phyloP scores from a whole-genome alignment of 192 early-diverging fungal genomes.

The Helicostylum pulchrum region DNA sequence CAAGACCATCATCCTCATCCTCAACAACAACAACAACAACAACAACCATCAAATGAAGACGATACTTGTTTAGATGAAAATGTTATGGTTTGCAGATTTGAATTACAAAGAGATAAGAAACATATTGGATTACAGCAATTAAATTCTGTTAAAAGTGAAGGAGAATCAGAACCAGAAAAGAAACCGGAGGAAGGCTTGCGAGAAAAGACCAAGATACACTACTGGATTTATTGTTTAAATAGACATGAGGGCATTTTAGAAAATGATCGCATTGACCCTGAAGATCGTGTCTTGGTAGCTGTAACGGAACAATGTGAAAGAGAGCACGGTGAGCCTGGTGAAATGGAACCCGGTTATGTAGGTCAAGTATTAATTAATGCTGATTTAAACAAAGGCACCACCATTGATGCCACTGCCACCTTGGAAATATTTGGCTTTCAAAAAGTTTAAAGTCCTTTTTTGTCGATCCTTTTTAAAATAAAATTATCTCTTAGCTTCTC shows the following conservation, averaged over 20 bases:
- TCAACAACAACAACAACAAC: background rate
- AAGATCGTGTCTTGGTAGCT: constrained; percentile 33
- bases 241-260: constrained; percentile 14
- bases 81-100: constrained; percentile 24
- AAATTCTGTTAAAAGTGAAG: constrained; percentile 8
- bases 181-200: background rate
- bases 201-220: constrained; percentile 19
- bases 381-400: constrained; percentile 2
- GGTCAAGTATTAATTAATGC: constrained; percentile 16
- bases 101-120: constrained; percentile 19
- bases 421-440: constrained; percentile 31
- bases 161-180: background rate
- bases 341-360: constrained; percentile 20
- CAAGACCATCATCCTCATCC: background rate
- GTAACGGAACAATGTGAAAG: constrained; percentile 20
- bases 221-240: constrained; percentile 31
- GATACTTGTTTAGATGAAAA: background rate
- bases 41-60: background rate
- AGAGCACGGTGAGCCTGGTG: background rate
- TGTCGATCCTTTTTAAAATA: background rate
- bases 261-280: constrained; percentile 22
- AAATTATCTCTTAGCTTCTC: too few relatives aligned
- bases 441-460: background rate
- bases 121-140: background rate
- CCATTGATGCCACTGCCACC: constrained; percentile 28